Evolutionary conservation across 1,284 basidiomycete species (phyloP), one percentile per base, ranked within the genome.

Genomic region (Leccinum solheimii): DNA sequence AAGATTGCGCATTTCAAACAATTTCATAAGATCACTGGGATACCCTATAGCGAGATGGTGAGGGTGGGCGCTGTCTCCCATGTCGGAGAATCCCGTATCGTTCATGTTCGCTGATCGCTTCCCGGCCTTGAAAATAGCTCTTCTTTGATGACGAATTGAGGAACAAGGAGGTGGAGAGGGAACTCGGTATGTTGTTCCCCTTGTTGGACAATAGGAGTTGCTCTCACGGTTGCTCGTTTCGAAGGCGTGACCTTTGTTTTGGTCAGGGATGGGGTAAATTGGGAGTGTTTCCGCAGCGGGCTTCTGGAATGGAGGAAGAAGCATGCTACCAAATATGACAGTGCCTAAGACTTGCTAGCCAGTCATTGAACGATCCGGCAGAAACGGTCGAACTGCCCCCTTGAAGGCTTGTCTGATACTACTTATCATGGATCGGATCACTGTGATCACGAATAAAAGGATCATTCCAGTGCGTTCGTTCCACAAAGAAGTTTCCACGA

Each of bases 1-100:
- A 95, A 95, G 75, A 76, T 93, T 19, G 80, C 80, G 6, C 94
- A 96, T 70, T 96, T 96, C 78, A 86, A 83, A 72, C 80, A 83
- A 59, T 72, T 95, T 52, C 72, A 73, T 61, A 78, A 87, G 64
- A 85, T 86, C 68, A 96, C 93, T 0, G 89, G 88, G 0, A 86
- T 96, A 56, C 86, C 92, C 0, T 95, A 93, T 69, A 83, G 84
- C 4, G 88, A 95, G 67, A 95, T 95, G 94, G 91, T 90, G 56
- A 14, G 80, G 65, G 16, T 51, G 3, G n/a, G 40, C 5, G 19
- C 19, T 45, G 10, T 19, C 5, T 63, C 32, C 57, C 53, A 10
- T 34, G 30, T 51, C n/a, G 26, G 56, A 50, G 40, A 43, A 45
- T 45, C 19, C 9, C 19, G 43, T 19, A 3, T 45, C 1, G 5